Base-by-base conservation (phyloP, 345 rosid genomes). In the Brassica juncea region DNA sequence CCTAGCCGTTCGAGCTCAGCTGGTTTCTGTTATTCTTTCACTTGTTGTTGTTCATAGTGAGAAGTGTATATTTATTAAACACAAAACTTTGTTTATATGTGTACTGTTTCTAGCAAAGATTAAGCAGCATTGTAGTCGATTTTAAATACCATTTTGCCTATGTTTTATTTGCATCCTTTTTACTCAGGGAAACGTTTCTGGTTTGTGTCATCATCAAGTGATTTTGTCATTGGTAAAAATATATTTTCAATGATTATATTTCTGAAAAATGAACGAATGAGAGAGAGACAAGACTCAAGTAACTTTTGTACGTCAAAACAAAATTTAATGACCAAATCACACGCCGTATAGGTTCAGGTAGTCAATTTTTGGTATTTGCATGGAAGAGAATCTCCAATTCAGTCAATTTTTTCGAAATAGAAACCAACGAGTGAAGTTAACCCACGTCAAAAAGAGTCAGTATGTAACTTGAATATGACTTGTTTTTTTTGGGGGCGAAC, bases 1-100 rank as follows among this genome's bases (percentile, higher is more conserved):
- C 69, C 72, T 80, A 74, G 83, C 71, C 71, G 74, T 81, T 76
- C 78, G 78, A 89, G 94, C 97, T 91, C 94, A 89, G 94, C 90
- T 86, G 90, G 87, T 83, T 81, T 82, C 84, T 81, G 80, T 85
- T 81, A 76, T 86, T 86, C 75, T 84, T 80, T 82, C 83, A 82
- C 85, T 79, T 76, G 16, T 52, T 75, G 72, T 76, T 81, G 63
- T 55, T 70, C 64, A 14, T 80, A 55, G 66, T 64, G 69, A 75
- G 69, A 81, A 81, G 75, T 73, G 66, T 70, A 70, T 76, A 47
- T 59, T n/a, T 73, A 74, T 70, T 70, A 70, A 80, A 74, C 31
- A 19, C 60, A 21, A 8, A 3, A 4, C 8, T 70, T 39, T 70
- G 66, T 68, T 11, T 30, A 30, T 64, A 35, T 35, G 14, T 61